Evolutionary conservation across 805 yeast species (phyloP), one percentile per base, ranked within the genome.

Genomic region (Pachysolen tannophilus): DNA sequence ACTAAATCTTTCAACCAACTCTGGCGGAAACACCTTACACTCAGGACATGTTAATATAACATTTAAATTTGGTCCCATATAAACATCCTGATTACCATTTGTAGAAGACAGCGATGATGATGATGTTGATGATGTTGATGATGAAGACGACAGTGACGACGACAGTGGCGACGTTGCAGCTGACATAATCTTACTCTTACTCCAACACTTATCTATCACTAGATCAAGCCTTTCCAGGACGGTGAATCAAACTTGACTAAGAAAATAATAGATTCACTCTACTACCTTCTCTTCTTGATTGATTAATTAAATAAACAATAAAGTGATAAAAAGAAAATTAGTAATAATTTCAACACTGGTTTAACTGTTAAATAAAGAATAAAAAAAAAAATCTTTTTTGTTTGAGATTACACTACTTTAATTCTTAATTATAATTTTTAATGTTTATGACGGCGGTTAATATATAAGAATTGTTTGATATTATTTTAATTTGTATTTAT

Each of bases 1-100:
- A 47, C 94, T 82, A 52, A 88, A 94, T 47, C 97, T 67, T 62
- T 90, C 98, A 18, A 88, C 84, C 43, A 90, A 68, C 51, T 90
- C 95, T 4, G 98, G 98, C 10, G 98, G 98, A 51, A 77, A 84
- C 23, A 84, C 88, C 54, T 86, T 82, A 63, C 98, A 90, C 53
- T 90, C 98, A 2, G 97, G 97, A 56, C 98, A 90, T 13, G 90
- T 79, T 43, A 90, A 67, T 10, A 85, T 83, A 45, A 90, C 87
- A 56, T 86, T 90, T 53, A 90, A 68, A 61, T 90, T 83, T 15
- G 87, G 87, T 21, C 92, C 94, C 40, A 54, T 58, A 46, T 60
- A 65, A 16, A 43, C 44, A 19, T 40, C 40, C 35, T 36, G 26
- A 14, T 23, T 23, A 11, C 10, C 13, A 23, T 11, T 14, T 7